Percentiles rank a stretch among this genome's conserved stretches.
These are phyloP conservation scores for Aspergillus proliferans DNA, from an alignment of 2,329 filamentous ascomycete species.

Conservation along the genomic window DNA sequence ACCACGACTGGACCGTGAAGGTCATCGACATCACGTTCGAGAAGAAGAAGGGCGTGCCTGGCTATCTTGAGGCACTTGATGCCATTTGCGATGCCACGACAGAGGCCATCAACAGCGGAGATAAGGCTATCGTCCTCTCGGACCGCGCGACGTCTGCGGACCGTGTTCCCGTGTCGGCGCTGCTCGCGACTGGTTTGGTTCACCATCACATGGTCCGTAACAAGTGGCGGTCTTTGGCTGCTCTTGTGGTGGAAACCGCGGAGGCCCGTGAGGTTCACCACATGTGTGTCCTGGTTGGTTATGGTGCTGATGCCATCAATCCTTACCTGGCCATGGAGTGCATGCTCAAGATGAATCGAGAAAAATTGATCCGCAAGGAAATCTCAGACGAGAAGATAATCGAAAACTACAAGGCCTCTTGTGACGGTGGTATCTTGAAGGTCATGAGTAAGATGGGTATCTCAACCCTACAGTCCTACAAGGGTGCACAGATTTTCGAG, in stretches of 20 bases:
- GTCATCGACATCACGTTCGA: constrained; percentile 90
- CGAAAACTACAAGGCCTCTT: constrained; percentile 94
- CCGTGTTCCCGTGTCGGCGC: constrained; percentile 76
- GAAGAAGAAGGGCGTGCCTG: constrained; percentile 72
- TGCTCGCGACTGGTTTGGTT: constrained; percentile 85
- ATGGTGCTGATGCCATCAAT: constrained; percentile 89
- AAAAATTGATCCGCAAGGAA: constrained; percentile 87
- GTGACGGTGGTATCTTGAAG: constrained; percentile 92
- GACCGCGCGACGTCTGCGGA: constrained; percentile 79
- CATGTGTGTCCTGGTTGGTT: constrained; percentile 96
- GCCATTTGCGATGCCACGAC: constrained; percentile 80
- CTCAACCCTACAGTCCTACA: constrained; percentile 91
- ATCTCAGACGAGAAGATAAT: constrained; percentile 75
- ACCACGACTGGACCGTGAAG: constrained; percentile 80
- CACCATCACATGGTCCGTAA: constrained; percentile 94
- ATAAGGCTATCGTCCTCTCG: constrained; percentile 82
- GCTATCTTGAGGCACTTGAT: constrained; percentile 83
- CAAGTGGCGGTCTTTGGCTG: constrained; percentile 87
- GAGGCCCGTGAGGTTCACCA: constrained; percentile 97
- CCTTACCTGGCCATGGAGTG: constrained; percentile 95
- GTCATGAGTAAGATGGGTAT: constrained; percentile 99
- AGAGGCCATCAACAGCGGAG: constrained; percentile 71
- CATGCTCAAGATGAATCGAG: constrained; percentile 91
- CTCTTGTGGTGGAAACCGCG: constrained; percentile 82
- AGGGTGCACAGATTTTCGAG: constrained; percentile 97